These are phyloP conservation scores for Zizania palustris DNA, from an alignment of 202 grass and related monocot species.

Conservation along the genomic window DNA sequence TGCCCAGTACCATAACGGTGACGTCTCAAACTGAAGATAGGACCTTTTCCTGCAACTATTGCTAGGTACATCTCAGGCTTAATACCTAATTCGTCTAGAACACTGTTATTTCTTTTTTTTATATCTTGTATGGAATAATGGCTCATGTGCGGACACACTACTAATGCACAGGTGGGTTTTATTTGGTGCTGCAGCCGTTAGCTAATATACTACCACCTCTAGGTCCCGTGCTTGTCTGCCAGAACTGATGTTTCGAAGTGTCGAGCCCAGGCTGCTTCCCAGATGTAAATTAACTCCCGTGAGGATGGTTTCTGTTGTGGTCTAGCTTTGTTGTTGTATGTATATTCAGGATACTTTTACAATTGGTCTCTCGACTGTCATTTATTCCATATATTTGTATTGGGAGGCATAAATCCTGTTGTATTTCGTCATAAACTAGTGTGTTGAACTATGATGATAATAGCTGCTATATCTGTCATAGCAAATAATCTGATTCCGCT, in stretches of 20 bases:
- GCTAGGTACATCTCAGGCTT: conserved; percentile 39
- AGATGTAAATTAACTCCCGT: conserved; percentile 56
- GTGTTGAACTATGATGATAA: not conserved
- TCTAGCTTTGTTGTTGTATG: conserved; percentile 41
- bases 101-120: not conserved
- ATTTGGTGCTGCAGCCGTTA: not conserved
- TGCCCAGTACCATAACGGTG: conserved; percentile 80
- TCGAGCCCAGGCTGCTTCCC: conserved; percentile 34
- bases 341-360: conserved; percentile 57
- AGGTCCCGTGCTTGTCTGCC: conserved; percentile 28
- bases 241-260: conserved; percentile 40
- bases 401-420: conserved; percentile 41
- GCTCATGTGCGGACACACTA: conserved; percentile 14
- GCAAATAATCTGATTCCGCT: too few species aligned
- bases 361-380: conserved; percentile 43
- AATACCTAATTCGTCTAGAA: not conserved
- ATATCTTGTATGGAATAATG: conserved; percentile 14
- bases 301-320: conserved; percentile 40
- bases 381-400: conserved; percentile 46
- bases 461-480: too few species aligned
- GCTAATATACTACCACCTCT: conserved; percentile 22
- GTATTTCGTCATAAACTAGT: conserved; percentile 26
- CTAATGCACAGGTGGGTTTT: conserved; percentile 21
- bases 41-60: conserved; percentile 13
- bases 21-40: conserved; percentile 70